Percentiles rank a stretch among this genome's conserved stretches.
phyloP scores from a whole-genome alignment of 139 green algal genomes.

The Chlorella sorokiniana region DNA sequence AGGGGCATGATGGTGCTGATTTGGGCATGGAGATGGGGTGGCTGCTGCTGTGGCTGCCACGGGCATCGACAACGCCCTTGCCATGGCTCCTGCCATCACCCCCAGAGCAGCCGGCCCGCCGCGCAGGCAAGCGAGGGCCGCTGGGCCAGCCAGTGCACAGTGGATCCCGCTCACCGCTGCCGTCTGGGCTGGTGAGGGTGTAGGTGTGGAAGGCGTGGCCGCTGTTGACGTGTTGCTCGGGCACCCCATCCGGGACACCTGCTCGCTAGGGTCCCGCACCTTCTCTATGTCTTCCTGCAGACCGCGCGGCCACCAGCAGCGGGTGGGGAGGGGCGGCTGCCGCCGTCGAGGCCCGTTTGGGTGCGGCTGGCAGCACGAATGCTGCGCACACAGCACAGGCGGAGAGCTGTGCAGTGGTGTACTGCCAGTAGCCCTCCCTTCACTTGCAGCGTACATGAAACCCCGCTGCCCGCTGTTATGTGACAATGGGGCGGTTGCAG shows the following conservation, averaged over 20 bases:
- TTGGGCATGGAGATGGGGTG: background rate
- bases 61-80: background rate
- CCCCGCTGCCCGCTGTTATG: too few relatives aligned
- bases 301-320: background rate
- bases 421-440: too few relatives aligned
- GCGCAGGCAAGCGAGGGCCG: background rate
- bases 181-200: constrained; percentile 81
- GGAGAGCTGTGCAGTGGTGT: too few relatives aligned
- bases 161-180: constrained; percentile 10
- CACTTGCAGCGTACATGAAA: too few relatives aligned
- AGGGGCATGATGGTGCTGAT: background rate
- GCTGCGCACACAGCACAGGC: too few relatives aligned
- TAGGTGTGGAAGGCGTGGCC: constrained; percentile 99
- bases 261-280: constrained; percentile 71
- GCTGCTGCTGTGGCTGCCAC: background rate
- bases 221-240: constrained; percentile 42
- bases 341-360: too few relatives aligned
- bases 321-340: background rate
- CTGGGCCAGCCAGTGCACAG: background rate
- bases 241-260: constrained; percentile 78
- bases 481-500: too few relatives aligned
- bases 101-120: background rate
- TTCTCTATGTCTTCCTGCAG: constrained; percentile 73
- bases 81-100: too few relatives aligned
- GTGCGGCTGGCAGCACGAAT: too few relatives aligned